Evolutionary conservation across 495 filamentous ascomycete species (phyloP).

Genomic region (Aeminium ludgeri): DNA sequence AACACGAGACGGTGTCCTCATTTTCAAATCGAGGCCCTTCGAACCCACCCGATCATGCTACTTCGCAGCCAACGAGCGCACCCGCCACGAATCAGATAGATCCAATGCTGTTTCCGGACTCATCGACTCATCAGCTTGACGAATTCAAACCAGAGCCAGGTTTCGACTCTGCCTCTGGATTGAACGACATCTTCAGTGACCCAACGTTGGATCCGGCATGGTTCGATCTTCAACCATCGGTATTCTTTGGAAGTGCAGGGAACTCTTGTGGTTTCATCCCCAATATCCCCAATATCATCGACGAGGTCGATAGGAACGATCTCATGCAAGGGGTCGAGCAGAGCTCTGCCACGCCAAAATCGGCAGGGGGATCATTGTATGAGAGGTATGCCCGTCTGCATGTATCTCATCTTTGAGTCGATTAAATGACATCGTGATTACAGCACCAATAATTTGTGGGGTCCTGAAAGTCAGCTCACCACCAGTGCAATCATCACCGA

Average conservation of each 20-base stretch:
- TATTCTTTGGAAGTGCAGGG: constrained; percentile 3
- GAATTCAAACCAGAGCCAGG: too few species aligned
- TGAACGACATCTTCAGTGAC: constrained; percentile 2
- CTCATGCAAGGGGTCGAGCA: constrained; percentile 2
- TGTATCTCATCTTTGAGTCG: too few species aligned
- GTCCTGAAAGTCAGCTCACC: constrained; percentile 4
- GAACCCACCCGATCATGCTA: too few species aligned
- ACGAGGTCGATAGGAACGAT: constrained; percentile 10
- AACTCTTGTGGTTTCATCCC: constrained; percentile 15
- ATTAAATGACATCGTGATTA: neutral
- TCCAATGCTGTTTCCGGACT: too few species aligned
- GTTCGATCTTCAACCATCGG: constrained; percentile 11
- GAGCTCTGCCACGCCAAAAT: neutral
- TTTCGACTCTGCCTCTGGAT: too few species aligned
- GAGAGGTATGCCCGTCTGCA: neutral
- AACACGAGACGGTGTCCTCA: too few species aligned
- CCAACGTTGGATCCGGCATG: constrained; percentile 7
- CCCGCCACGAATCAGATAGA: too few species aligned
- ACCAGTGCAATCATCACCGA: constrained; percentile 12
- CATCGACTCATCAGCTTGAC: too few species aligned
- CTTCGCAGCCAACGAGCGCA: too few species aligned
- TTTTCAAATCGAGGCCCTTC: too few species aligned
- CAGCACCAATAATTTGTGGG: constrained; percentile 9
- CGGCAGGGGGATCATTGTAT: neutral
- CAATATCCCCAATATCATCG: constrained; percentile 6